Evolutionary conservation across 192 early-diverging fungal species (phyloP), one percentile per base, ranked within the genome.

Genomic region (Backusella morwellensis): DNA sequence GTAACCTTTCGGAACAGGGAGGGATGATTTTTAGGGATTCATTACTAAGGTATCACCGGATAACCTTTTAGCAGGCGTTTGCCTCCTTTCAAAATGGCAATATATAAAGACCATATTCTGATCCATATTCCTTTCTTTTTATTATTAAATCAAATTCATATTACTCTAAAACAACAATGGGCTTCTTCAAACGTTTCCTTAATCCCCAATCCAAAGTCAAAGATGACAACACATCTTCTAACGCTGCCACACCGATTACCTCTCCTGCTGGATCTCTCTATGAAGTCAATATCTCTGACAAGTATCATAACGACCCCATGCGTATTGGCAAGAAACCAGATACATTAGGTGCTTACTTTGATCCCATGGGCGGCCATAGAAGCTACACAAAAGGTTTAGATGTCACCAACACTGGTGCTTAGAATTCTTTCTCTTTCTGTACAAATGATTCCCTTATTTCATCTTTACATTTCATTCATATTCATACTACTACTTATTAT

Each of bases 361-460:
- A 78, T 67, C 77, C 77, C 11, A 78, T 78, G 77, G 77, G 77
- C 38, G 70, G 71, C 1, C 71, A 66, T 47, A 44, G 72, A 40
- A 68, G 72, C 17, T 44, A 44, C 23, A 32, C 63, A 6, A 35
- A 40, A 66, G 47, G 77, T 26, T 42, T 15, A 66, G 77, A 78
- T 73, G 71, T 73, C 42, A 78, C 72, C 32, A 68, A 56, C 26
- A 78, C 70, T 34, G 77, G 77, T 9, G 77, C 77, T 26, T 78
- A 78, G 73, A 38, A 29, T 7, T 2, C 23, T 63, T 0, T 63
- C 26, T 63, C 11, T 63, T 63, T 63, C 23, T 26, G 26, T 29
- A 63, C 12, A 63, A 63, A 63, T 63, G 56, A 63, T 63, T 29
- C 56, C 56, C 56, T 59, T 23, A 59, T 59, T 59, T 59, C 3